Conservation (phyloP, 345 rosid species). For the Cardiospermum halicacabum region DNA sequence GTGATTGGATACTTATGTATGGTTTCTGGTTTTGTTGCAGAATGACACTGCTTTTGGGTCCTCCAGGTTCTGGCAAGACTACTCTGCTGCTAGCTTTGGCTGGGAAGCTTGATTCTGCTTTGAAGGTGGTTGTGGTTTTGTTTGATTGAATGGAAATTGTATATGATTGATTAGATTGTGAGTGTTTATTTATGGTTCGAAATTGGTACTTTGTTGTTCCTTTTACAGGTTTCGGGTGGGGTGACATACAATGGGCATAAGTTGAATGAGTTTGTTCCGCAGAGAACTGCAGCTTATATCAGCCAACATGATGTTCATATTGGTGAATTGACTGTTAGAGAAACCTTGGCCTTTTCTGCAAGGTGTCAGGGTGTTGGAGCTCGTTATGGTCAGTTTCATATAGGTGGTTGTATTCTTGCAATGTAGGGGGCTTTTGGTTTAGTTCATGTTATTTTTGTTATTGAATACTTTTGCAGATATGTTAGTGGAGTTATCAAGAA, state of each 20-base stretch:
- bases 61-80: slow-evolving; percentile 85
- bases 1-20: not conserved
- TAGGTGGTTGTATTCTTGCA: not conserved
- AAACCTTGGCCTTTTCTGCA: slow-evolving; percentile 81
- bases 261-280: slow-evolving; percentile 41
- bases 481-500: slow-evolving; percentile 65
- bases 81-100: slow-evolving; percentile 73
- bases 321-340: slow-evolving; percentile 79
- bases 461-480: slow-evolving; percentile 36
- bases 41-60: slow-evolving; percentile 78
- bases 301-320: slow-evolving; percentile 81
- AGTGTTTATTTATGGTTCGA: too few relatives aligned
- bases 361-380: slow-evolving; percentile 75
- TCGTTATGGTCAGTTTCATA: slow-evolving; percentile 39
- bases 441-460: not conserved
- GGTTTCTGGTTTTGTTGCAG: slow-evolving; percentile 24
- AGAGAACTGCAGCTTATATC: slow-evolving; percentile 52
- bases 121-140: slow-evolving; percentile 47
- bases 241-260: slow-evolving; percentile 49
- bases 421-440: too few relatives aligned
- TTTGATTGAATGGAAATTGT: too few relatives aligned
- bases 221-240: slow-evolving; percentile 38
- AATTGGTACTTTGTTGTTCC: not conserved
- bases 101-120: slow-evolving; percentile 58
- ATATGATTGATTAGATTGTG: too few relatives aligned